Evolutionary conservation across 352 stramenopile genomes (phyloP), one percentile per base, ranked within the genome.

Genomic region (Pythium dissotocum): DNA sequence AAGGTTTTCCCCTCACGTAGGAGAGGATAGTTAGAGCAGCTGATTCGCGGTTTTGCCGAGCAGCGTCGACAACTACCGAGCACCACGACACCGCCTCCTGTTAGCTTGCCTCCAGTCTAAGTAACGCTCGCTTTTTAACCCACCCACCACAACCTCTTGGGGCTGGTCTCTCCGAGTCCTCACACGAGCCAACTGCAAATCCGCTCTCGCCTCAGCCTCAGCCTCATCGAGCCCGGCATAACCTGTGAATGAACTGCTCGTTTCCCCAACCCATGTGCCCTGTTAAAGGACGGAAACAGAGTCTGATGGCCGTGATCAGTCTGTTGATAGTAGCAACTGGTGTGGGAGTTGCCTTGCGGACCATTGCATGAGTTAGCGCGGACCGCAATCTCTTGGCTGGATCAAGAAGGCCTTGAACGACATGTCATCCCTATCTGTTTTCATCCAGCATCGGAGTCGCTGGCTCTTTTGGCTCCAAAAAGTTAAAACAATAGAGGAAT

Each of bases 221-320:
- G n/a, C n/a, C n/a, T n/a, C n/a, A 40, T 35, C 52, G 52, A 58
- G 52, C 32, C 52, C 52, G 52, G 52, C 52, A 58, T 58, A 58
- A 58, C 28, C n/a, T n/a, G 52, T 40, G 52, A 38, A 58, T 58
- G 52, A 30, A 58, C 52, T 58, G 52, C 52, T 58, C 52, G 14
- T 58, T 58, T 35, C 6, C 52, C 52, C 52, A 21, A 58, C 26
- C 2, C 52, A 38, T 30, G 52, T 58, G 36, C 33, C 52, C 33
- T 30, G 52, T 38, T 58, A 26, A 58, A 58, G 52, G 24, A 14
- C 52, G 52, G 52, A 58, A 58, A 58, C n/a, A n/a, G n/a, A n/a
- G n/a, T n/a, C n/a, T n/a, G n/a, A n/a, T n/a, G n/a, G n/a, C n/a
- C n/a, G n/a, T n/a, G n/a, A n/a, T n/a, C n/a, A n/a, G n/a, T n/a